phyloP scores from a whole-genome alignment of 2,329 filamentous ascomycete species.

The Cladosporium cucumerinum region DNA sequence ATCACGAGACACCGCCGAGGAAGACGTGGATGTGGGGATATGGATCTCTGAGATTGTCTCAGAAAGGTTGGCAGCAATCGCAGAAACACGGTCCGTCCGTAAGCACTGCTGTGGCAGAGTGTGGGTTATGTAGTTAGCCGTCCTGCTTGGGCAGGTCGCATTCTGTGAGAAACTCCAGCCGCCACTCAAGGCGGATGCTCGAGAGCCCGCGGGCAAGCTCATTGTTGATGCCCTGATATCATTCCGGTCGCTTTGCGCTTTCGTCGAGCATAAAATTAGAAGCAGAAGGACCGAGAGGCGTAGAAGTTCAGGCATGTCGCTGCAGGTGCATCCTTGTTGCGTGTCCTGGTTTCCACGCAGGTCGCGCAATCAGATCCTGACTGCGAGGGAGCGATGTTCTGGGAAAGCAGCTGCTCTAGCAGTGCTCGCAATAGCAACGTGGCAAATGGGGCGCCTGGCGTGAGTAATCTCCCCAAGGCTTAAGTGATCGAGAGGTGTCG shows the following conservation, averaged over 20 bases:
- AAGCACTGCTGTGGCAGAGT: slow-evolving; percentile 73
- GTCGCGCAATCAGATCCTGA: background rate
- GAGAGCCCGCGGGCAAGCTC: slow-evolving; percentile 11
- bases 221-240: background rate
- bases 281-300: slow-evolving; percentile 24
- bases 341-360: background rate
- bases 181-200: slow-evolving; percentile 12
- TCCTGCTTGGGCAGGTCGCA: slow-evolving; percentile 51
- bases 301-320: slow-evolving; percentile 27
- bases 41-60: background rate
- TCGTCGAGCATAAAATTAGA: slow-evolving; percentile 20
- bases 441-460: background rate
- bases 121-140: slow-evolving; percentile 80
- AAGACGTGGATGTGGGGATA: background rate
- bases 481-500: background rate
- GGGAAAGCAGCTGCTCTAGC: background rate
- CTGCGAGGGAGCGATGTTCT: background rate
- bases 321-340: slow-evolving; percentile 22
- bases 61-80: background rate
- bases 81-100: slow-evolving; percentile 53
- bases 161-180: background rate
- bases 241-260: slow-evolving; percentile 14
- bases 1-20: background rate
- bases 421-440: slow-evolving; percentile 1
- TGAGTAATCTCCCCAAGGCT: slow-evolving; percentile 1